These are phyloP conservation scores for Paragyromitra xinjiangensis DNA, from an alignment of 495 filamentous ascomycete species.

Conservation along the genomic window DNA sequence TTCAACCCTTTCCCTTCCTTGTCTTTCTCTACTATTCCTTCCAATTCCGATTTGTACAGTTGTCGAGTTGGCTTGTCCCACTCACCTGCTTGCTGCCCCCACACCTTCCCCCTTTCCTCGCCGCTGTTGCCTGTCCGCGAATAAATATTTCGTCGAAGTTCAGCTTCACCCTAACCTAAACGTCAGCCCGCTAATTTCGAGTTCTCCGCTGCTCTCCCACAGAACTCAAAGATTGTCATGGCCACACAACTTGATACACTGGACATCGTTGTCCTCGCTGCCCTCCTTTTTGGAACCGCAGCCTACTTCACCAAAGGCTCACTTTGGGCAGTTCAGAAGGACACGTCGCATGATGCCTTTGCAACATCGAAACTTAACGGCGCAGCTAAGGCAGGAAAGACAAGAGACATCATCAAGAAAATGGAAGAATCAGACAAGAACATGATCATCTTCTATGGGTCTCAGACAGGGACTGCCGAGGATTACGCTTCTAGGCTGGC, in stretches of 20 bases:
- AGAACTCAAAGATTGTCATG: constrained; percentile 66
- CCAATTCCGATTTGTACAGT: constrained; percentile 43
- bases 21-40: constrained; percentile 39
- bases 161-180: constrained; percentile 16
- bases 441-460: constrained; percentile 97
- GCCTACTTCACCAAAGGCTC: constrained; percentile 98
- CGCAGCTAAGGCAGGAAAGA: constrained; percentile 78
- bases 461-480: constrained; percentile 97
- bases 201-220: constrained; percentile 28
- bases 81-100: constrained; percentile 22
- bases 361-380: constrained; percentile 68
- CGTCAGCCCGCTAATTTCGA: constrained; percentile 30
- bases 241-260: constrained; percentile 89
- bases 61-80: constrained; percentile 17
- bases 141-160: constrained; percentile 46
- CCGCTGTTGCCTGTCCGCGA: background rate
- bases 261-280: constrained; percentile 88
- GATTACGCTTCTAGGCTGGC: constrained; percentile 97
- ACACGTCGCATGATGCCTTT: constrained; percentile 81
- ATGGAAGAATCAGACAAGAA: constrained; percentile 97
- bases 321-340: constrained; percentile 85
- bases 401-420: constrained; percentile 91
- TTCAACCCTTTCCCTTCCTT: background rate
- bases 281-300: constrained; percentile 82
- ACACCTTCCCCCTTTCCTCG: constrained; percentile 30